Percentiles rank a stretch among this genome's conserved stretches.
Conservation (phyloP, 1,139 yeast genomes). For the Candida frijolesensis region DNA sequence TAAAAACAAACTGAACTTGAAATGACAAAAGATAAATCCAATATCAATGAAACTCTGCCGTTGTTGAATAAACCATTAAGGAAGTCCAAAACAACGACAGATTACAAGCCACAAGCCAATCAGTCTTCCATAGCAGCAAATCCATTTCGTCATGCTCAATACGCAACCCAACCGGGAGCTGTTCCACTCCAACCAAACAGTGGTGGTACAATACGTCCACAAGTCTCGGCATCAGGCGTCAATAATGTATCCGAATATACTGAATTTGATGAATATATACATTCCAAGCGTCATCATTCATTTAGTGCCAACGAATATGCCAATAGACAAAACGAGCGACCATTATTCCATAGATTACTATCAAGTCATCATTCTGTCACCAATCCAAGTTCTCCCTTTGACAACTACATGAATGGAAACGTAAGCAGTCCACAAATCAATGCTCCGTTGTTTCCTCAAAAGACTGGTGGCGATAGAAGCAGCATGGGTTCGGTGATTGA, state of each 20-base stretch:
- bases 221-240: neutral
- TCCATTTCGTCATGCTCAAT: slow-evolving; percentile 6
- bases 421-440: slow-evolving; percentile 9
- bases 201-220: neutral
- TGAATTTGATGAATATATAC: slow-evolving; percentile 11
- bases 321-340: slow-evolving; percentile 17
- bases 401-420: slow-evolving; percentile 9
- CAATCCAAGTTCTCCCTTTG: slow-evolving; percentile 28
- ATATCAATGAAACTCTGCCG: slow-evolving; percentile 8
- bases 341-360: slow-evolving; percentile 30
- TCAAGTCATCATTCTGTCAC: slow-evolving; percentile 35
- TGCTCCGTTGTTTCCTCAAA: slow-evolving; percentile 11
- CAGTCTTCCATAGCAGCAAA: neutral
- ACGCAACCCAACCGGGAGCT: neutral
- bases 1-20: too few relatives aligned
- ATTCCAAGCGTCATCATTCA: slow-evolving; percentile 13
- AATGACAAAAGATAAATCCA: neutral
- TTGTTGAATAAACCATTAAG: slow-evolving; percentile 2
- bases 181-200: neutral
- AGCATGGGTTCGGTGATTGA: slow-evolving; percentile 3
- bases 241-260: slow-evolving; percentile 2
- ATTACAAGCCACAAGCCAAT: neutral
- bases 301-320: slow-evolving; percentile 14
- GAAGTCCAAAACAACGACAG: neutral
- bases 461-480: slow-evolving; percentile 9